Evolutionary conservation across 2,329 filamentous ascomycete genomes (phyloP).

Genomic region (Calcarisporium arbuscula): DNA sequence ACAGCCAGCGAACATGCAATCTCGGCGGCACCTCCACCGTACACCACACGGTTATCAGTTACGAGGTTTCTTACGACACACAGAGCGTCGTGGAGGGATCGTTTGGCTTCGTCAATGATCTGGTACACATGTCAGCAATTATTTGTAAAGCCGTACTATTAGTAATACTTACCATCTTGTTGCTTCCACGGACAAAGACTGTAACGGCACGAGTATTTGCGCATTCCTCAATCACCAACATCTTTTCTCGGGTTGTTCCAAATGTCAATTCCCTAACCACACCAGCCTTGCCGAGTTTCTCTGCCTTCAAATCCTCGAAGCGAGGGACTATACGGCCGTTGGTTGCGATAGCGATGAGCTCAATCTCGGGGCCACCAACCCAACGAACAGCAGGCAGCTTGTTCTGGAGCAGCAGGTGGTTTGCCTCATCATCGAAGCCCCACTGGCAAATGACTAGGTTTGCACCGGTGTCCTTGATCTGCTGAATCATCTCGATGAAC

Average conservation of each 20-base stretch:
- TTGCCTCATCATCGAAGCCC: constrained; percentile 99
- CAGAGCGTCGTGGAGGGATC: constrained; percentile 92
- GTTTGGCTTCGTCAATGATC: constrained; percentile 99
- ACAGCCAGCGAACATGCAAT: constrained; percentile 96
- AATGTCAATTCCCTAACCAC: constrained; percentile 93
- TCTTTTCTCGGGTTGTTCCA: constrained; percentile 96
- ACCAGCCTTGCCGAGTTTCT: constrained; percentile 87
- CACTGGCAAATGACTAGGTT: constrained; percentile 99
- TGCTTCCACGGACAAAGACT: constrained; percentile 92
- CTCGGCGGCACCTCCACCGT: constrained; percentile 93
- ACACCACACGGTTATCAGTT: constrained; percentile 92
- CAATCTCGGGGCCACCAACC: constrained; percentile 97
- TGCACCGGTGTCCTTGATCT: constrained; percentile 95
- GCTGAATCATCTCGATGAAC: constrained; percentile 96
- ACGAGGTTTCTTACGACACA: constrained; percentile 97
- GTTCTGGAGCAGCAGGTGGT: constrained; percentile 95
- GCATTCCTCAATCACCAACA: constrained; percentile 98
- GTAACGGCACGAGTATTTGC: constrained; percentile 96
- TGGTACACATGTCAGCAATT: constrained; percentile 29
- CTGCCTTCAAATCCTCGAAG: constrained; percentile 86
- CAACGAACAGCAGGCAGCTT: constrained; percentile 91
- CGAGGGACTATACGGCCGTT: constrained; percentile 96
- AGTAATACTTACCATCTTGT: constrained; percentile 79
- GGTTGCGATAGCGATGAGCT: constrained; percentile 96
- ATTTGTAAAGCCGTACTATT: not conserved